Base-by-base conservation (phyloP, 2,329 filamentous ascomycete genomes). In the Cytospora paraplurivora region DNA sequence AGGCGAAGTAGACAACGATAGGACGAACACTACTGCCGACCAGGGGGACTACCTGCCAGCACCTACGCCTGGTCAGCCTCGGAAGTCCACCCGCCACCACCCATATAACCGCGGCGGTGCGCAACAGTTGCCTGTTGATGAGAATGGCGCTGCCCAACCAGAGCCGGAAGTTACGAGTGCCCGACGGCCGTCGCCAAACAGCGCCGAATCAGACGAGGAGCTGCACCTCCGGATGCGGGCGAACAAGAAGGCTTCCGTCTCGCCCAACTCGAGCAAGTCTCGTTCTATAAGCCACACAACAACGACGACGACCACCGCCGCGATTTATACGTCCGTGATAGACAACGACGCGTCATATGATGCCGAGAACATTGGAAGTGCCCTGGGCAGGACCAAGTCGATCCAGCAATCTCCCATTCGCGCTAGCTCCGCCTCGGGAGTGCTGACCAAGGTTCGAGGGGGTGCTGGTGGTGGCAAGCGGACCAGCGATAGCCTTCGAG, bases 11-110 rank as follows among this genome's bases (percentile, higher is more conserved):
- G 92, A 96, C 71, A 86, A 91, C 68, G 96, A 97, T 69, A 79
- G 83, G 71, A 85, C 82, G 72, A 87, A 85, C 69, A 81, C 85
- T 68, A 35, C 52, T 5, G 84, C 85, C 56, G 83, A 87, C n/a
- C 86, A 91, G 72, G 93, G 97, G 68, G 93, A 97, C 73, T 96
- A 96, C 70, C 85, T 99, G 6, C 95, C 95, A 3, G 94, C 93
- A 0, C 95, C 95, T 3, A 99, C 95, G 5, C 95, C 95, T 0
- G 95, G 95, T 2, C 95, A 99, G 75, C 95, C 95, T 34, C 88
- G 95, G 67, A 98, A 99, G 82, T 90, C 90, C 65, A 92, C 93
- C 70, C 86, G 89, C 33, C 89, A 92, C 69, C 86, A 93, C 74
- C 87, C 89, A 12, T 91, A 93, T 75, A 86, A 58, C 83, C 82